phyloP scores from a whole-genome alignment of 805 yeast genomes.

The Teunomyces kruisii region DNA sequence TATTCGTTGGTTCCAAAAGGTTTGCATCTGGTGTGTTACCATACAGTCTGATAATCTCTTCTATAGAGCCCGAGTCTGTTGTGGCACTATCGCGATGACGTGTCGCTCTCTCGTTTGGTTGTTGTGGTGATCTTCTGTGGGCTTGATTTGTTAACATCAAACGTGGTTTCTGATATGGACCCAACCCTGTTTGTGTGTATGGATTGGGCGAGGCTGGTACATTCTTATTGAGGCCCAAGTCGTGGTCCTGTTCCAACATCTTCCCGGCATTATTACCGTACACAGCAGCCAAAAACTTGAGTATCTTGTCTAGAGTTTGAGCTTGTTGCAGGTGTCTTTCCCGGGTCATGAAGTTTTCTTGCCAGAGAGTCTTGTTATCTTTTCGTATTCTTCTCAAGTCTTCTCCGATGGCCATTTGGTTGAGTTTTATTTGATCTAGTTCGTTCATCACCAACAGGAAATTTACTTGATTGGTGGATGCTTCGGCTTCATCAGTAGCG shows the following conservation, averaged over 20 bases:
- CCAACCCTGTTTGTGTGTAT: constrained; percentile 10
- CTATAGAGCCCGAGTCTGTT: constrained; percentile 15
- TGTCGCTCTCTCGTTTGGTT: neutral
- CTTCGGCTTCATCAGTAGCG: constrained; percentile 9
- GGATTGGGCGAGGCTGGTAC: constrained; percentile 8
- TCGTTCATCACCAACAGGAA: constrained; percentile 61
- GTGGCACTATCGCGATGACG: constrained; percentile 5
- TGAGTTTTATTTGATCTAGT: constrained; percentile 69
- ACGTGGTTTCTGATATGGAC: constrained; percentile 31
- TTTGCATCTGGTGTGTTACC: constrained; percentile 13
- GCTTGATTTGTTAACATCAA: constrained; percentile 44
- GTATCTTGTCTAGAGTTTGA: constrained; percentile 81
- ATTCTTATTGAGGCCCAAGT: constrained; percentile 1
- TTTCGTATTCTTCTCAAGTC: constrained; percentile 80
- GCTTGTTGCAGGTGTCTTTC: constrained; percentile 86
- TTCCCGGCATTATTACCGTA: constrained; percentile 64
- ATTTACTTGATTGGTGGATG: constrained; percentile 37
- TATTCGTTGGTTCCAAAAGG: constrained; percentile 9
- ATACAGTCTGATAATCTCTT: constrained; percentile 30
- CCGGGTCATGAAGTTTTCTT: constrained; percentile 77
- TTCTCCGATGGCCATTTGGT: constrained; percentile 79
- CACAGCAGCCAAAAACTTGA: constrained; percentile 82
- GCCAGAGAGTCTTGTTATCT: constrained; percentile 91
- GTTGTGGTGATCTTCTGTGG: constrained; percentile 19
- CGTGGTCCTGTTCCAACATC: constrained; percentile 34